Evolutionary conservation across 495 filamentous ascomycete species (phyloP).

Genomic region (Hypoxylon fragiforme): DNA sequence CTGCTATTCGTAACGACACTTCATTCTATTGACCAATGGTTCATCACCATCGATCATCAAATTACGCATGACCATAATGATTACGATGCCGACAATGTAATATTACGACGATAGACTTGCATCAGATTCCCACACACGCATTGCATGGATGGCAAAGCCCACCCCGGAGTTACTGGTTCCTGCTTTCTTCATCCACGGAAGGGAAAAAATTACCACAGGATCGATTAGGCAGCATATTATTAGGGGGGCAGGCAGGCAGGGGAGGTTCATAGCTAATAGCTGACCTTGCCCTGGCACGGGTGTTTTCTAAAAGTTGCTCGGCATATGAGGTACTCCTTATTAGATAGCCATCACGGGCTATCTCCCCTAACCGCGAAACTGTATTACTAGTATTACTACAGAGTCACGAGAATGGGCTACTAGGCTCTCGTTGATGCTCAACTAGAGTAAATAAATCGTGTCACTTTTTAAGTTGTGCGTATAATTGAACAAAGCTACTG

Average conservation of each 20-base stretch:
- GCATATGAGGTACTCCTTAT: too few relatives aligned
- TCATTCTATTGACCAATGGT: too few relatives aligned
- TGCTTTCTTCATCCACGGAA: background rate
- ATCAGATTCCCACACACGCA: constrained; percentile 20
- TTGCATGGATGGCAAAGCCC: constrained; percentile 21
- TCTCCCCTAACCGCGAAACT: too few relatives aligned
- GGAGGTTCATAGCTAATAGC: background rate
- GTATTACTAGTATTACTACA: too few relatives aligned
- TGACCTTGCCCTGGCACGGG: background rate
- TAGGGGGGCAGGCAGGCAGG: background rate
- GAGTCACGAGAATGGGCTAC: too few relatives aligned
- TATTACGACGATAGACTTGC: constrained; percentile 22
- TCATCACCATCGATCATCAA: too few relatives aligned
- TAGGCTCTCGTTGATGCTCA: too few relatives aligned
- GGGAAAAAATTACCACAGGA: constrained; percentile 2
- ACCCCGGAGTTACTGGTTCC: constrained; percentile 14
- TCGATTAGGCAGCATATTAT: constrained; percentile 1
- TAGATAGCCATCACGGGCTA: too few relatives aligned
- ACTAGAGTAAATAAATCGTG: too few relatives aligned
- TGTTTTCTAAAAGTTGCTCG: too few relatives aligned
- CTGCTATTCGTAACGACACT: background rate
- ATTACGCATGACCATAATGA: constrained; percentile 10
- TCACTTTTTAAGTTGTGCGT: too few relatives aligned
- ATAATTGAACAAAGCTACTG: too few relatives aligned
- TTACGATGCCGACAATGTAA: constrained; percentile 10